phyloP scores from a whole-genome alignment of 441 rosid genomes.

The Biscutella laevigata region DNA sequence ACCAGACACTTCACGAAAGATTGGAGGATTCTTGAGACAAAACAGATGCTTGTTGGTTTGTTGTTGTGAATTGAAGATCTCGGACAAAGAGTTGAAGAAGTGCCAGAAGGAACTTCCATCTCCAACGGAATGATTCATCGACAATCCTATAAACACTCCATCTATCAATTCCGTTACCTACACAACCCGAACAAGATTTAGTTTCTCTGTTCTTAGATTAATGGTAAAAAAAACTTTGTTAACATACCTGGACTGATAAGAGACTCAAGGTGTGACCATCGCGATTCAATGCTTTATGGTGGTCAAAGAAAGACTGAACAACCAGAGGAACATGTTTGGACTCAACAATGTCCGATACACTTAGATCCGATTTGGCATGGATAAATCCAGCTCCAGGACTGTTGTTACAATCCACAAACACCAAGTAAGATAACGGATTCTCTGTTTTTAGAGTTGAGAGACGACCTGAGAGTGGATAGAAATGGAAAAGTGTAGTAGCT shows the following conservation, averaged over 20 bases:
- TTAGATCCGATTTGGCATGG: constrained; percentile 35
- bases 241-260: constrained; percentile 51
- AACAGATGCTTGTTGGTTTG: neutral
- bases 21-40: constrained; percentile 42
- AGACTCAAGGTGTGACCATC: constrained; percentile 47
- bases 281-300: constrained; percentile 39
- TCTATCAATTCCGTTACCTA: constrained; percentile 49
- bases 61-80: constrained; percentile 37
- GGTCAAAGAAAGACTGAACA: constrained; percentile 58
- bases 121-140: constrained; percentile 49
- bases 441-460: constrained; percentile 29
- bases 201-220: too few species aligned
- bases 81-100: constrained; percentile 53
- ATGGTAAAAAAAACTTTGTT: too few species aligned
- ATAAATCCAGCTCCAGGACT: constrained; percentile 68
- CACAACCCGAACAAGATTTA: neutral
- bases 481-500: constrained; percentile 47
- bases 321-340: constrained; percentile 42
- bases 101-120: constrained; percentile 70
- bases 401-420: constrained; percentile 44
- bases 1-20: constrained; percentile 35
- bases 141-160: constrained; percentile 66
- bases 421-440: constrained; percentile 23
- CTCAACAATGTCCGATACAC: constrained; percentile 38
- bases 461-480: constrained; percentile 63